Percentiles rank a stretch among this genome's conserved stretches.
Evolutionary conservation across 2,329 filamentous ascomycete genomes (phyloP).

Genomic region (Beauveria pseudobassiana): DNA sequence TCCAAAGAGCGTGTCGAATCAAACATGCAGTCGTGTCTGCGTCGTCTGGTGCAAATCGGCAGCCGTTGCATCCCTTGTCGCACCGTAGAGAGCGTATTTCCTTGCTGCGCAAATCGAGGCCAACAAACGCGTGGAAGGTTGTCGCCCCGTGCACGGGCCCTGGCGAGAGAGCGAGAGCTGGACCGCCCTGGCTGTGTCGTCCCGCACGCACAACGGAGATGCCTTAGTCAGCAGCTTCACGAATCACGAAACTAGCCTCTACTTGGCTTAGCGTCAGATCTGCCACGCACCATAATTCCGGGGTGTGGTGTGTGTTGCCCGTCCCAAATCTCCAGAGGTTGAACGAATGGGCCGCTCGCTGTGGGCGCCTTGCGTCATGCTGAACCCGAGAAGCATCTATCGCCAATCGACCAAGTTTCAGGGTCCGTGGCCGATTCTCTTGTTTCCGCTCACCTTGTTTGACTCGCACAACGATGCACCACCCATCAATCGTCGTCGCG

Average conservation of each 20-base stretch:
- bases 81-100: background rate
- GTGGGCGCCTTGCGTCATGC: background rate
- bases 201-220: background rate
- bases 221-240: constrained; percentile 1
- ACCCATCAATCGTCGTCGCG: background rate
- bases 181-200: background rate
- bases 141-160: constrained; percentile 7
- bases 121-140: constrained; percentile 7
- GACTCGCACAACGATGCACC: background rate
- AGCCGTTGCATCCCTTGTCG: background rate
- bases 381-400: background rate
- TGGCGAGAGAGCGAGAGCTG: no score
- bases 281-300: background rate
- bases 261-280: constrained; percentile 6
- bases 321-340: background rate
- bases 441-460: background rate
- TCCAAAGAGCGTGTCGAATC: background rate
- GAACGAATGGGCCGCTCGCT: background rate
- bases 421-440: background rate
- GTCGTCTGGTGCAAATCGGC: background rate
- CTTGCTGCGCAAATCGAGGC: constrained; percentile 7
- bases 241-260: background rate
- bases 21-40: background rate
- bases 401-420: background rate
- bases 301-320: background rate